A percentile compares a stretch with the other conserved stretches of the same genome.
phyloP scores from a whole-genome alignment of 805 yeast genomes.

The Candida sithepensis region DNA sequence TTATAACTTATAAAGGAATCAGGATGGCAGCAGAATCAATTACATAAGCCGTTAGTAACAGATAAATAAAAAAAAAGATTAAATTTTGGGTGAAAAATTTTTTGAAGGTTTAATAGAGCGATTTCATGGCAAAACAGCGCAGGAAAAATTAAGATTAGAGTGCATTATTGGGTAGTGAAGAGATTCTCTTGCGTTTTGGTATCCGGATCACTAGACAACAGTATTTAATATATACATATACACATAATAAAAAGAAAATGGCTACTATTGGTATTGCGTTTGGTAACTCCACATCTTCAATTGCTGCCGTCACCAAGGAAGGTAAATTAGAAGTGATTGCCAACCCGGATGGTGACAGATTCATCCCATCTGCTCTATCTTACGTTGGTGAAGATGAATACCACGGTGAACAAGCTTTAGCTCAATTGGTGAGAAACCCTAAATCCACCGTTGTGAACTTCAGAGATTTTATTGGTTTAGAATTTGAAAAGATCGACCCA shows the following conservation, averaged over 20 bases:
- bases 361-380: conserved; percentile 88
- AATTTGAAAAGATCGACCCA: conserved; percentile 66
- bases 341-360: conserved; percentile 98
- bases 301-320: conserved; percentile 85
- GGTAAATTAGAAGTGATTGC: conserved; percentile 97
- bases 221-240: too few species aligned
- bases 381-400: conserved; percentile 94
- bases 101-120: not conserved
- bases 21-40: too few species aligned
- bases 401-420: conserved; percentile 94
- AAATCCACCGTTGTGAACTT: conserved; percentile 82
- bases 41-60: not conserved
- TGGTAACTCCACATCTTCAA: conserved; percentile 94
- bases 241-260: conserved; percentile 20
- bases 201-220: too few species aligned
- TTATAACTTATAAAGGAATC: too few species aligned
- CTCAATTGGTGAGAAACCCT: conserved; percentile 89
- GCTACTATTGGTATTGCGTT: conserved; percentile 90
- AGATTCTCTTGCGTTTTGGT: too few species aligned
- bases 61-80: not conserved
- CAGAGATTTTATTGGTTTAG: conserved; percentile 86
- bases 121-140: too few species aligned
- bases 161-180: too few species aligned
- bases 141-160: too few species aligned
- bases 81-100: conserved; percentile 1